Base-by-base conservation (phyloP, 2,329 filamentous ascomycete genomes). In the Colletotrichum tabaci region DNA sequence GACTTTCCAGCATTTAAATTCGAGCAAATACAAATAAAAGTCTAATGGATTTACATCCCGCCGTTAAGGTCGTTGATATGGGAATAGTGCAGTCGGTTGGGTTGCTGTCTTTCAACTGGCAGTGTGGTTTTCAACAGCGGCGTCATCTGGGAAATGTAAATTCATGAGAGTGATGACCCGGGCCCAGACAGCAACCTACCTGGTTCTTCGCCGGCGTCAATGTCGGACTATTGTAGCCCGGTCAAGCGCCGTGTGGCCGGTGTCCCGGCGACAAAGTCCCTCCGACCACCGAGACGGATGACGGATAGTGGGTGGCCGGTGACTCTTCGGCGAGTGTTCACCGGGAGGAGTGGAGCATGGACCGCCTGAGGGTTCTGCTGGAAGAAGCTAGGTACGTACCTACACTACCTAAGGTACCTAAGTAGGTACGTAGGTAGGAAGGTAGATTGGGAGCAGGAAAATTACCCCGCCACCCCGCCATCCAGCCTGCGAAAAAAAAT, bases 401-500 rank as follows among this genome's bases (percentile, higher is more conserved):
- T 30, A 30, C 30, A 9, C 6, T 30, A 9, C 30, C 6, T 30
- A 30, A 30, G 7, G 30, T 30, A 9, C 30, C 30, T 6, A 30
- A 30, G 30, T 2, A 30, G 30, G 30, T 30, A 30, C 7, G 30
- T 30, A 30, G 6, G 6, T 4, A 30, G 30, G 30, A 9, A 9
- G 30, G 30, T 30, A 30, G 30, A 4, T 30, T 30, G 49, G 70
- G 12, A 18, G 26, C 23, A 12, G n/a, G 40, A 38, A 26, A 30
- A 55, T 57, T 71, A 68, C 70, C 70, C 70, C 70, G 70, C 70
- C 61, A 72, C 70, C 70, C 70, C 70, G 53, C 70, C 70, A 72
- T 72, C 66, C 50, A 35, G 57, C 23, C 66, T 50, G 61, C 60
- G 30, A 30, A 66, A 44, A 72, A 72, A 72, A 72, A 40, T 64